Evolutionary conservation across 2,329 filamentous ascomycete species (phyloP), one percentile per base, ranked within the genome.

Genomic region (Phyllosticta capitalensis): DNA sequence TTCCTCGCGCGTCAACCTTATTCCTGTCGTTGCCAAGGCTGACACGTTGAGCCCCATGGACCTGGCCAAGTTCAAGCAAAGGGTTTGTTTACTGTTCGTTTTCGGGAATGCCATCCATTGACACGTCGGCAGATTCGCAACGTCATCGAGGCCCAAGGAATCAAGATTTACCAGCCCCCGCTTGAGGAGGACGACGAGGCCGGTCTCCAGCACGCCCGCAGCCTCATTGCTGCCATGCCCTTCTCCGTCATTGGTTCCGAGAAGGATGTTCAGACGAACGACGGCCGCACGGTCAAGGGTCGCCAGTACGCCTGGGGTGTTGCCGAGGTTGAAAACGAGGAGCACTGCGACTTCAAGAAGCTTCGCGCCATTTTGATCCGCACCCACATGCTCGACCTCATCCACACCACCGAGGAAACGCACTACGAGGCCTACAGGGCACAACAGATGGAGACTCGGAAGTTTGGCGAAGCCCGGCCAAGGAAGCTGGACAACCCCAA

Each of bases 321-420:
- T 69, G 94, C 94, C 63, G 94, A 99, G 78, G 94, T 99, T 56
- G 94, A 99, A 83, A 99, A 99, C 74, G 94, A 99, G 79, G 94
- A 99, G 74, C 94, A 99, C 83, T 99, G 94, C 79, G 94, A 99
- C 78, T 99, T 99, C 83, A 99, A 99, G 88, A 99, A 99, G 83
- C 88, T 99, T 64, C 92, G 94, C 70, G 96, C 92, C 54, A 97
- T 99, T 71, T 83, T 99, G 67, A 97, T 99, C 81, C 90, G 94
- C 76, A 96, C 92, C 55, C 94, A 99, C 82, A 99, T 99, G 94
- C 86, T 99, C 70, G 94, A 99, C 75, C 88, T 99, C 65, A 99
- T 99, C 74, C 94, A 99, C 82, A 99, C 95, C 65, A 99, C 94
- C 67, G 94, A 99, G 79, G 94, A 99, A 82, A 87, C 91, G 70